Percentiles rank a stretch among this genome's conserved stretches.
Evolutionary conservation across 495 filamentous ascomycete genomes (phyloP).

Genomic region (Annulohypoxylon bovei): DNA sequence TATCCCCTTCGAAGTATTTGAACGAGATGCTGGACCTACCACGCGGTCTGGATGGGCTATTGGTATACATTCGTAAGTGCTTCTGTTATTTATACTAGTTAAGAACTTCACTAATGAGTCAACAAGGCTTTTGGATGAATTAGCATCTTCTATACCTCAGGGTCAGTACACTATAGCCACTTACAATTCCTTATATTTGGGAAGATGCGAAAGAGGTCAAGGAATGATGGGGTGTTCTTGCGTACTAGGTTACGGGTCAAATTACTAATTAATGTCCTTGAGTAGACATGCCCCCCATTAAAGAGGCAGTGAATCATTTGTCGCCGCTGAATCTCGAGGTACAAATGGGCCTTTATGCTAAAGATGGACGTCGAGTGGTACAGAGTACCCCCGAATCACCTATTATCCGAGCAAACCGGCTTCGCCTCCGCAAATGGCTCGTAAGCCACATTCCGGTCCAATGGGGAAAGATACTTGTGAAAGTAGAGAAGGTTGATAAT

Average conservation of each 20-base stretch:
- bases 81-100: conserved; percentile 34
- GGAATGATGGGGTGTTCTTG: no score
- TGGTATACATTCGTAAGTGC: conserved; percentile 62
- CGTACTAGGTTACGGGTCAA: no score
- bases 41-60: conserved; percentile 64
- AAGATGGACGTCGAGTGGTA: conserved; percentile 18
- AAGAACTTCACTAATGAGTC: conserved; percentile 49
- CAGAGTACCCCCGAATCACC: conserved; percentile 45
- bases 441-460: conserved; percentile 45
- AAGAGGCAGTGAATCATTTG: conserved; percentile 53
- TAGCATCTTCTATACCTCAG: conserved; percentile 51
- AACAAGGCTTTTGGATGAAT: conserved; percentile 31
- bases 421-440: conserved; percentile 47
- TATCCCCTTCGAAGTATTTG: conserved; percentile 62
- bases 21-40: conserved; percentile 54
- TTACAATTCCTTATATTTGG: not conserved
- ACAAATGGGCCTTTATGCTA: conserved; percentile 51
- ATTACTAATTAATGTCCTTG: not conserved
- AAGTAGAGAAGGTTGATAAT: conserved; percentile 48
- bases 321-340: conserved; percentile 59
- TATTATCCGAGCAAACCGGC: conserved; percentile 60
- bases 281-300: conserved; percentile 34
- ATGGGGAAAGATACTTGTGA: conserved; percentile 45
- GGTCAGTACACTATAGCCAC: conserved; percentile 44
- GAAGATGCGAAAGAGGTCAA: no score